Evolutionary conservation across 1,284 basidiomycete species (phyloP), one percentile per base, ranked within the genome.

Genomic region (Rhodotorula sp.): DNA sequence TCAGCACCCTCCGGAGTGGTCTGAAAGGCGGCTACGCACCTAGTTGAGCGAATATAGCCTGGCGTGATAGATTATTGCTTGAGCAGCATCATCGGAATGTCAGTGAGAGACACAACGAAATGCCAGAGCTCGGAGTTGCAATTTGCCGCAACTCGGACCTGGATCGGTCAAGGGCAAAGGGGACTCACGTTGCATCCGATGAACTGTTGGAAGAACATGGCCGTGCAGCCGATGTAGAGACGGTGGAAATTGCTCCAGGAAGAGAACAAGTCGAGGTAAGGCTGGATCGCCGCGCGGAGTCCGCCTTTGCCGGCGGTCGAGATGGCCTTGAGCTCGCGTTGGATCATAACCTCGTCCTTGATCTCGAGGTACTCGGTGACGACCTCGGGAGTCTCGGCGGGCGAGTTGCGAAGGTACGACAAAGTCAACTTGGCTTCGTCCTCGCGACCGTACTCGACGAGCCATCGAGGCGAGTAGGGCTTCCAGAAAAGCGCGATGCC

Each of bases 391-490:
- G 46, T 24, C 26, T 71, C 71, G 56, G 62, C 26, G 18, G 72
- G 62, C 18, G 60, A 58, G 14, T 60, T 33, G 18, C 72, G 70
- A 6, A 74, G 62, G 24, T 62, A 54, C 22, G 72, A 63, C 4
- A 74, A 55, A 5, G 70, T 62, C n/a, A 62, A 29, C 22, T 58
- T 37, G 29, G 64, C 62, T 42, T 71, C 69, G 15, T 68, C 72
- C 49, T 64, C 66, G 44, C 72, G 56, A 14, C 69, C 72, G 24
- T 58, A 8, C 30, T 57, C 54, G 14, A 30, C 30, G 18, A 86
- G 81, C 82, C 84, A 85, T 4, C 84, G 79, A 0, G 86, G 85
- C 0, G 84, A 84, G 71, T 86, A 85, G 48, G 80, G 79, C 29
- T 86, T 77, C 75, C 84, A 83, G 59, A 83, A 76, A 1, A 80